Conservation (phyloP, 768 basidiomycete genomes). For the Calvatia gigantea region DNA sequence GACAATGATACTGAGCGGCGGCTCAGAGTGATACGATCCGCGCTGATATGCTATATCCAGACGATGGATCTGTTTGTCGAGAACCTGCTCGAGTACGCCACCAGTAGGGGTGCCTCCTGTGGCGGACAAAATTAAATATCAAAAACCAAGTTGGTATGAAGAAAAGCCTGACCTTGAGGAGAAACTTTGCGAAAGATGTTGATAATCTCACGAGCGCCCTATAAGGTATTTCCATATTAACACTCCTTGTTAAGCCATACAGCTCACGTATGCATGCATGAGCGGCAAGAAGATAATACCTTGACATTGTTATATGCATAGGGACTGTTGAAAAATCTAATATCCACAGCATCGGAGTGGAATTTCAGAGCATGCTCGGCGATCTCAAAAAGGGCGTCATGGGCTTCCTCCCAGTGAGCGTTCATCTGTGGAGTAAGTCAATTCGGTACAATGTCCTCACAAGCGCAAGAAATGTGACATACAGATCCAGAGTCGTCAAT, state of each 20-base stretch:
- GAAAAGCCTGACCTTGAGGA: conserved; percentile 15
- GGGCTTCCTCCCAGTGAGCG: conserved; percentile 22
- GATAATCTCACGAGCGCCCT: conserved; percentile 19
- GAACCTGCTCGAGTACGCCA: conserved; percentile 17
- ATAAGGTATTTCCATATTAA: not conserved
- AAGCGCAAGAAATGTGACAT: conserved; percentile 5
- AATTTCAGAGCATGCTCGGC: conserved; percentile 25
- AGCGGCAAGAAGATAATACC: not conserved
- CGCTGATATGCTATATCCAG: conserved; percentile 18
- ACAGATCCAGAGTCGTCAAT: conserved; percentile 30
- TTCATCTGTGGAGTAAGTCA: conserved; percentile 14
- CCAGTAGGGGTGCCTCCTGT: conserved; percentile 29
- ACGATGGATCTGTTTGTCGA: conserved; percentile 17
- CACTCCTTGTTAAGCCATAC: no score
- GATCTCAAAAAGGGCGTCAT: conserved; percentile 25
- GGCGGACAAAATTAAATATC: not conserved
- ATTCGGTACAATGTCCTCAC: no score
- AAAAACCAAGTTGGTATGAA: not conserved
- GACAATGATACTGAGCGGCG: conserved; percentile 29
- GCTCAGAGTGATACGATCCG: conserved; percentile 19
- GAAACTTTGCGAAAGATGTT: conserved; percentile 19
- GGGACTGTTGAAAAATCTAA: conserved; percentile 25
- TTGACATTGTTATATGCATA: not conserved
- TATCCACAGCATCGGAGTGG: conserved; percentile 21
- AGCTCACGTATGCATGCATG: not conserved